Conservation (phyloP, 2,329 filamentous ascomycete species). For the Aspergillus floridensis region DNA sequence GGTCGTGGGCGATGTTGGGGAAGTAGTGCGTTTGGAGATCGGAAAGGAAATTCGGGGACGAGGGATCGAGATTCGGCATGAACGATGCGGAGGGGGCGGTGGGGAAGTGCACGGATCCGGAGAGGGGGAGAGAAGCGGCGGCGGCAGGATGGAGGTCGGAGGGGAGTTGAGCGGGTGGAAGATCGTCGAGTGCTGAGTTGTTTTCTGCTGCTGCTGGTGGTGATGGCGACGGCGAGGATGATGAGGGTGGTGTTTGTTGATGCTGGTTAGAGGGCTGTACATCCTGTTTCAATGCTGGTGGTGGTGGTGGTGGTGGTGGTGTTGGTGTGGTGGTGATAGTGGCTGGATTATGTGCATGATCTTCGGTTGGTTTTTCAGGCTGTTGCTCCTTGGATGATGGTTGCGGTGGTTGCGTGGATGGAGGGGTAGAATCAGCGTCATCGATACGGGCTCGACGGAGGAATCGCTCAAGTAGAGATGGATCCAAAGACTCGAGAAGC, state of each 20-base stretch:
- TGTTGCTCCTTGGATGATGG: neutral
- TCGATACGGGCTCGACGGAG: slow-evolving; percentile 75
- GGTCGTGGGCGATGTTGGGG: slow-evolving; percentile 79
- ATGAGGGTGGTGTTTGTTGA: neutral
- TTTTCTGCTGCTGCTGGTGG: slow-evolving; percentile 2
- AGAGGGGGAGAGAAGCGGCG: slow-evolving; percentile 33
- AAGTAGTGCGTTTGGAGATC: slow-evolving; percentile 93
- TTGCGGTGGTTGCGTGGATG: neutral
- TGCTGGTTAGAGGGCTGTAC: slow-evolving; percentile 8
- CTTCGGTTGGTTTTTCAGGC: neutral
- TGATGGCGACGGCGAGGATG: neutral
- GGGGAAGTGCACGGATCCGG: slow-evolving; percentile 44
- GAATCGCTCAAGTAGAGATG: slow-evolving; percentile 71
- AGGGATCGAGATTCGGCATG: slow-evolving; percentile 74
- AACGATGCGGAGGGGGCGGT: slow-evolving; percentile 47
- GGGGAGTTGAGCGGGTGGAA: slow-evolving; percentile 34
- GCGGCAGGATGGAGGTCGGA: slow-evolving; percentile 42
- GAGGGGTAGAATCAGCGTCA: slow-evolving; percentile 44
- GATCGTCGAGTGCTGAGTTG: slow-evolving; percentile 29
- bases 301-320: too few relatives aligned
- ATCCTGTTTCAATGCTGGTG: neutral
- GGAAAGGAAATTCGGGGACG: slow-evolving; percentile 76
- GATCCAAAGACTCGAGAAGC: slow-evolving; percentile 73
- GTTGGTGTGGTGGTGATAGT: neutral
- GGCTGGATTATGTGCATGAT: neutral